phyloP scores from a whole-genome alignment of 192 early-diverging fungal species.

The Backusella circina region DNA sequence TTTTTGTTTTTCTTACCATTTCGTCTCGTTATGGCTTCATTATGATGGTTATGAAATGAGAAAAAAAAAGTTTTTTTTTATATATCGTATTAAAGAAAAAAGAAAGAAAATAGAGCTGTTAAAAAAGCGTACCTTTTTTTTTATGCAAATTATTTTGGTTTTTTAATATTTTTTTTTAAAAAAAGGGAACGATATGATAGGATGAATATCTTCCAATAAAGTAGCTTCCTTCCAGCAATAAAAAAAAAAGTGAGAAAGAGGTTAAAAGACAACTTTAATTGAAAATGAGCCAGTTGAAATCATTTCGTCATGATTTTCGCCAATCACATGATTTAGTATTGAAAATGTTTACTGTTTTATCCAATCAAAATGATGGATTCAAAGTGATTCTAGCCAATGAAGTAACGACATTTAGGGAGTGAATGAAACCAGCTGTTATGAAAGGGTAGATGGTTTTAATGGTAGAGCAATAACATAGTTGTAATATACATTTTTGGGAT shows the following conservation, averaged over 20 bases:
- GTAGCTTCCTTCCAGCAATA: neutral
- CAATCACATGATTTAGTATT: neutral
- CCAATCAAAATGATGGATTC: neutral
- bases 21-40: neutral
- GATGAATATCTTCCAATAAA: neutral
- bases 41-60: neutral
- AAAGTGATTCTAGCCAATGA: neutral
- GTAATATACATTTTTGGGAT: too few species aligned
- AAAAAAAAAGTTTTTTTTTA: neutral
- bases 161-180: neutral
- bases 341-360: neutral
- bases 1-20: neutral
- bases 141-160: neutral
- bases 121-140: neutral
- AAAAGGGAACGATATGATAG: neutral
- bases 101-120: neutral
- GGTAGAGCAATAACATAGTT: too few species aligned
- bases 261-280: neutral
- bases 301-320: neutral
- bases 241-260: neutral
- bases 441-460: too few species aligned
- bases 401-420: neutral
- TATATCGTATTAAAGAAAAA: neutral
- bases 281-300: neutral
- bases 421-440: neutral